A percentile compares a stretch with the other conserved stretches of the same genome.
Evolutionary conservation across 1,284 basidiomycete species (phyloP).

Genomic region (Malassezia obtusa): DNA sequence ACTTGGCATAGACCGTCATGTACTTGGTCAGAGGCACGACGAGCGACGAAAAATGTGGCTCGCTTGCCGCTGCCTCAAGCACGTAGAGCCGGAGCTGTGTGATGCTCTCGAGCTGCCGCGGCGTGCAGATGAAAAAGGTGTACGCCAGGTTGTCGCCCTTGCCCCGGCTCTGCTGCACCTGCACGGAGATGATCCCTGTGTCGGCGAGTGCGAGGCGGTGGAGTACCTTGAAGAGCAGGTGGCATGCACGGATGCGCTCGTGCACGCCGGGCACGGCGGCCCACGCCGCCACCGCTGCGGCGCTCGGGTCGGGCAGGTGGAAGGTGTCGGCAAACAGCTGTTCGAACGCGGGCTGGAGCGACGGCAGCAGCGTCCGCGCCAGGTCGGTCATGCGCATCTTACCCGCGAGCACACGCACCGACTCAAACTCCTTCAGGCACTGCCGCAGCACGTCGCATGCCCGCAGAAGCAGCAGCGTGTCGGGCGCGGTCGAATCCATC

Average conservation of each 20-base stretch:
- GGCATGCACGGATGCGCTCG: constrained; percentile 38
- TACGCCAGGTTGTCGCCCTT: constrained; percentile 30
- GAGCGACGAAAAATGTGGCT: constrained; percentile 6
- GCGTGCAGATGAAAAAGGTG: constrained; percentile 38
- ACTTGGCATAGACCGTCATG: constrained; percentile 38
- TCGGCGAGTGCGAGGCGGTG: constrained; percentile 58
- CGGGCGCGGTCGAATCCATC: constrained; percentile 17
- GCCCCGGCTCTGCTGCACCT: constrained; percentile 19
- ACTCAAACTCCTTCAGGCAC: constrained; percentile 40
- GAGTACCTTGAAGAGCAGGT: constrained; percentile 76
- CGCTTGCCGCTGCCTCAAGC: neutral
- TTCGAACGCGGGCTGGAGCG: constrained; percentile 35
- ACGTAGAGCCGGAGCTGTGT: constrained; percentile 19
- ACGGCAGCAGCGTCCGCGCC: constrained; percentile 33
- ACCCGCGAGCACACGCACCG: constrained; percentile 39
- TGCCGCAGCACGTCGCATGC: constrained; percentile 33
- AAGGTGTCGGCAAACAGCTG: constrained; percentile 39
- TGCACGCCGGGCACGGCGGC: constrained; percentile 22
- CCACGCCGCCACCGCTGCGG: constrained; percentile 25
- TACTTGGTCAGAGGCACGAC: constrained; percentile 37
- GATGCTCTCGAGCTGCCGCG: constrained; percentile 25
- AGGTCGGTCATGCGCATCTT: constrained; percentile 46
- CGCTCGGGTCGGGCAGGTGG: constrained; percentile 3
- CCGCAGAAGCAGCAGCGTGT: constrained; percentile 32
- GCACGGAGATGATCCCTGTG: constrained; percentile 31